Evolutionary conservation across 352 stramenopile species (phyloP), one percentile per base, ranked within the genome.

Genomic region (Phytophthora pluvialis): DNA sequence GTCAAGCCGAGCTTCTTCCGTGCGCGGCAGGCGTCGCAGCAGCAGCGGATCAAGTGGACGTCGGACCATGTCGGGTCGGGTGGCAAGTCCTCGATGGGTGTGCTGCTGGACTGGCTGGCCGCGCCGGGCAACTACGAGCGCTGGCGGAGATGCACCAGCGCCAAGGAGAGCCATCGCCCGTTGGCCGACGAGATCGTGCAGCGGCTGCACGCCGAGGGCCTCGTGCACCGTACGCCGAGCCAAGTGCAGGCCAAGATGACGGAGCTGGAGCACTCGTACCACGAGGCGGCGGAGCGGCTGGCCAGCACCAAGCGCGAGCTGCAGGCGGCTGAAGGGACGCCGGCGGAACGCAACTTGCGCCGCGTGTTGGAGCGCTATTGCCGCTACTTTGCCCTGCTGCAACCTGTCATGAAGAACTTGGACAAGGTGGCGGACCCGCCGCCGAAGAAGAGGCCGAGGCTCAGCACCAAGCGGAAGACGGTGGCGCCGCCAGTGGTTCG

Each of bases 71-170:
- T 56, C 29, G 56, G 42, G 1, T n/a, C 33, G 1, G 61, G 67
- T 9, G 62, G 73, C 10, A 78, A 79, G 55, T 82, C 75, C 2
- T 86, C 78, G 21, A 79, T 86, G 61, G 70, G 70, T 10, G 63
- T 87, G n/a, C 36, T 87, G 29, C 63, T 87, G 31, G 75, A 80
- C 36, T 87, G 78, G 78, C 60, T 87, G 25, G 60, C 58, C 8
- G 13, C 18, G 3, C 60, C 36, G 1, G 73, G 65, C 32, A 84
- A 87, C 63, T 82, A 83, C 60, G 56, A 62, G 4, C 75, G 78
- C 43, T 87, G 78, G 78, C 56, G 60, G 16, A 55, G 46, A 21
- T 58, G 70, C 36, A 42, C 52, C 13, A 50, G 39, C 13, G 29
- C 48, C 2, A 46, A 51, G 7, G 42, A 28, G 32, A 57, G 51